A percentile compares a stretch with the other conserved stretches of the same genome.
These are phyloP conservation scores for Agroathelia rolfsii DNA, from an alignment of 1,284 basidiomycete species.

Conservation along the genomic window DNA sequence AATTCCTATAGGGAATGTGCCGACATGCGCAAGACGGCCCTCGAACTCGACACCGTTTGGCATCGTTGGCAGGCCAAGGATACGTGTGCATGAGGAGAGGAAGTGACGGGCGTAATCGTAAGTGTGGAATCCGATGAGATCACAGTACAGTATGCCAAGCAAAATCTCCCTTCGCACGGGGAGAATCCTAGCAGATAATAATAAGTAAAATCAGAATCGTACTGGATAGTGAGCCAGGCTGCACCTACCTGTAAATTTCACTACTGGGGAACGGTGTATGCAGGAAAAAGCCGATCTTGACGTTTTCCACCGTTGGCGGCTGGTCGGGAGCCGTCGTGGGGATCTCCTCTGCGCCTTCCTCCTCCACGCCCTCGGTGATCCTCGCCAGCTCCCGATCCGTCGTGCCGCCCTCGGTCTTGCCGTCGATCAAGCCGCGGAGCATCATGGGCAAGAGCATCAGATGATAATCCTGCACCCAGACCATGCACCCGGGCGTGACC, in stretches of 20 bases:
- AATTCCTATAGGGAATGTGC: constrained; percentile 98
- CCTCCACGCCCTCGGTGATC: constrained; percentile 69
- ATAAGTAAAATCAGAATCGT: constrained; percentile 5
- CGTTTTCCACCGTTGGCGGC: too few relatives aligned
- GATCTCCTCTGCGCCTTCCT: constrained; percentile 37
- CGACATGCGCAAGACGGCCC: constrained; percentile 91
- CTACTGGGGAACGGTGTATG: constrained; percentile 98
- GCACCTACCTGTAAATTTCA: constrained; percentile 86
- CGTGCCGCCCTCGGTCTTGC: constrained; percentile 46
- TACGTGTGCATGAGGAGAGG: constrained; percentile 94
- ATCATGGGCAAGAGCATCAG: constrained; percentile 97
- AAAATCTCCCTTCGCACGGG: constrained; percentile 96
- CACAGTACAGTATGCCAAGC: constrained; percentile 90
- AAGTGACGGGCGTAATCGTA: constrained; percentile 99
- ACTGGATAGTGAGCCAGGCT: constrained; percentile 10
- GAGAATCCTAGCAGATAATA: constrained; percentile 55
- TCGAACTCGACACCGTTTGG: constrained; percentile 97
- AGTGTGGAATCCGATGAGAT: constrained; percentile 97
- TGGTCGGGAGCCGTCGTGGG: too few relatives aligned
- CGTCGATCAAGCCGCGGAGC: constrained; percentile 81
- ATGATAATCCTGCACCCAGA: constrained; percentile 99
- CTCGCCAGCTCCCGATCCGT: constrained; percentile 61
- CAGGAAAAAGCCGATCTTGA: constrained; percentile 97
- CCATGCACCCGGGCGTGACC: constrained; percentile 80
- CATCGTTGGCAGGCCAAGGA: constrained; percentile 93